A percentile compares a stretch with the other conserved stretches of the same genome.
phyloP scores from a whole-genome alignment of 139 green algal genomes.

The Eudorina sp. region DNA sequence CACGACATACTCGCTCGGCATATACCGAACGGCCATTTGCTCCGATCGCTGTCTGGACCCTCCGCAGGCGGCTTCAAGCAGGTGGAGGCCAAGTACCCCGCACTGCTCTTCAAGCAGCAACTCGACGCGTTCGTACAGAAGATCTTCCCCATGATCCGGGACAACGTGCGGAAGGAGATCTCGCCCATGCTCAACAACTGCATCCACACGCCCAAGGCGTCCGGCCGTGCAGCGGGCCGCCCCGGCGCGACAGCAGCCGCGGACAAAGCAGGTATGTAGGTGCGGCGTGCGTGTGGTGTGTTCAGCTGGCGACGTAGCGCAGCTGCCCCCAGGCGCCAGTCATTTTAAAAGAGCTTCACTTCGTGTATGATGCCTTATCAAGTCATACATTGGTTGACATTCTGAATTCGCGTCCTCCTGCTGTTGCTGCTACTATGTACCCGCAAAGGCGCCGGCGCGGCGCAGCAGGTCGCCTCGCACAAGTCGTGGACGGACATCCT shows the following conservation, averaged over 20 bases:
- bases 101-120: constrained; percentile 99
- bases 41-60: no score
- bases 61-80: constrained; percentile 69
- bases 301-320: no score
- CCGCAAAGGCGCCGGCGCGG: constrained; percentile 7
- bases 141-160: constrained; percentile 97
- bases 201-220: constrained; percentile 83
- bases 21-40: no score
- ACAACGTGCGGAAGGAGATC: constrained; percentile 98
- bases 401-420: no score
- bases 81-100: constrained; percentile 98
- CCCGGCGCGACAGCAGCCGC: not conserved
- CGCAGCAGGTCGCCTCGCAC: constrained; percentile 45
- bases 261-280: not conserved
- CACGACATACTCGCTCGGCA: no score
- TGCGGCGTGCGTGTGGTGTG: no score
- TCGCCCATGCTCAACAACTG: constrained; percentile 84
- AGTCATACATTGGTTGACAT: not conserved
- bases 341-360: no score
- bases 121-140: constrained; percentile 97
- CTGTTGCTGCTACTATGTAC: no score
- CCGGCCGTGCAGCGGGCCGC: not conserved
- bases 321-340: no score
- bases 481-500: constrained; percentile 93
- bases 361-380: no score